Conservation (phyloP, 139 green algal species). For the Chlorella sp. region DNA sequence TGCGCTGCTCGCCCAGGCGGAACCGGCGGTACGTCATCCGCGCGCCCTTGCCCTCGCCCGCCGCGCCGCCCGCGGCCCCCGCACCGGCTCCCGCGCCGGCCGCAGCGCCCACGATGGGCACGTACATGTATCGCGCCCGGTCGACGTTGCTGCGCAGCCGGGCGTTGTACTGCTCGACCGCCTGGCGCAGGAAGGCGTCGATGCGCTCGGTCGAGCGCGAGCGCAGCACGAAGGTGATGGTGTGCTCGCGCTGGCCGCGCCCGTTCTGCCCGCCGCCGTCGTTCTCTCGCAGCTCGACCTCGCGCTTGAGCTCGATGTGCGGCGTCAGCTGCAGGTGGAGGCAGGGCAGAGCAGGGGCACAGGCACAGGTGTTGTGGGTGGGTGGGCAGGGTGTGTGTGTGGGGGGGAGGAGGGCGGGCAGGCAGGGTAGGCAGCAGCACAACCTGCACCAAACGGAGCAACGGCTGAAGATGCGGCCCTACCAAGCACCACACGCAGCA, state of each 20-base stretch:
- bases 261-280: not conserved
- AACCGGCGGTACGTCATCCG: constrained; percentile 14
- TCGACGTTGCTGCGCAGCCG: not conserved
- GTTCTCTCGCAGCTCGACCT: not conserved
- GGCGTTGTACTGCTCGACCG: constrained; percentile 13
- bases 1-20: constrained; percentile 30
- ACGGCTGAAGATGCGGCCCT: not conserved
- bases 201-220: constrained; percentile 1
- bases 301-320: not conserved
- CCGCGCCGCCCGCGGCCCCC: not conserved
- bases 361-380: not conserved
- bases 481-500: no score
- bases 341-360: not conserved
- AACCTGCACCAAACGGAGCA: no score
- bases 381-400: not conserved
- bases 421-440: no score
- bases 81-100: not conserved
- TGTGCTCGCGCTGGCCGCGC: not conserved
- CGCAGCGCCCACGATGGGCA: constrained; percentile 15
- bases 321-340: not conserved
- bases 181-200: constrained; percentile 12
- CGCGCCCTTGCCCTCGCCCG: not conserved
- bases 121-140: constrained; percentile 23
- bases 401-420: no score
- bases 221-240: not conserved